Percentiles rank a stretch among this genome's conserved stretches.
phyloP scores from a whole-genome alignment of 768 basidiomycete genomes.

The Asterophora parasitica region DNA sequence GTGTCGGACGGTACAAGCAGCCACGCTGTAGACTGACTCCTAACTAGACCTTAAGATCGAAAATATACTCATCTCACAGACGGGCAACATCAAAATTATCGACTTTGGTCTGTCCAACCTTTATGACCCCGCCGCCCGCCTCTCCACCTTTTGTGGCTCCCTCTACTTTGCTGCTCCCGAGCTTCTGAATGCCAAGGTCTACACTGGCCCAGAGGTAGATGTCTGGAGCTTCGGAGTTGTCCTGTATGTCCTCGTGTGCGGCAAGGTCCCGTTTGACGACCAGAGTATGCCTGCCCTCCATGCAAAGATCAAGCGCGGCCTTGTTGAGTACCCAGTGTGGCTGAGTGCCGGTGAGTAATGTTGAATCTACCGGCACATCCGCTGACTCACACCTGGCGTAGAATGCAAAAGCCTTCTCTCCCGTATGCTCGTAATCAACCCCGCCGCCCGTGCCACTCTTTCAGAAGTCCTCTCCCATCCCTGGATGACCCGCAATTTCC shows the following conservation, averaged over 20 bases:
- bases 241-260: slow-evolving; percentile 94
- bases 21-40: slow-evolving; percentile 6
- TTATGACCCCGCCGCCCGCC: slow-evolving; percentile 74
- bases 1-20: not conserved
- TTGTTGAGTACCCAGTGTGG: slow-evolving; percentile 98
- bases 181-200: slow-evolving; percentile 92
- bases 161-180: slow-evolving; percentile 99
- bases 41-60: slow-evolving; percentile 90
- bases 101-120: slow-evolving; percentile 98
- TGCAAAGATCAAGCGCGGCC: slow-evolving; percentile 96
- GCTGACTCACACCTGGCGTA: slow-evolving; percentile 26
- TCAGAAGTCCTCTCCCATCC: slow-evolving; percentile 83
- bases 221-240: slow-evolving; percentile 99
- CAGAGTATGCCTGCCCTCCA: slow-evolving; percentile 99
- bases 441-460: slow-evolving; percentile 76
- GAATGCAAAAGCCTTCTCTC: slow-evolving; percentile 94
- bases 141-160: slow-evolving; percentile 95
- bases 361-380: not conserved
- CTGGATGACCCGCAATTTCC: slow-evolving; percentile 89
- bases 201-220: slow-evolving; percentile 97
- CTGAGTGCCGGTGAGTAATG: slow-evolving; percentile 73
- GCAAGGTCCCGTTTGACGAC: slow-evolving; percentile 98
- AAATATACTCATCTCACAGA: slow-evolving; percentile 97
- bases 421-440: slow-evolving; percentile 95
- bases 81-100: slow-evolving; percentile 99